Base-by-base conservation (phyloP, 164 flowering plant species). In the Annona cherimola region DNA sequence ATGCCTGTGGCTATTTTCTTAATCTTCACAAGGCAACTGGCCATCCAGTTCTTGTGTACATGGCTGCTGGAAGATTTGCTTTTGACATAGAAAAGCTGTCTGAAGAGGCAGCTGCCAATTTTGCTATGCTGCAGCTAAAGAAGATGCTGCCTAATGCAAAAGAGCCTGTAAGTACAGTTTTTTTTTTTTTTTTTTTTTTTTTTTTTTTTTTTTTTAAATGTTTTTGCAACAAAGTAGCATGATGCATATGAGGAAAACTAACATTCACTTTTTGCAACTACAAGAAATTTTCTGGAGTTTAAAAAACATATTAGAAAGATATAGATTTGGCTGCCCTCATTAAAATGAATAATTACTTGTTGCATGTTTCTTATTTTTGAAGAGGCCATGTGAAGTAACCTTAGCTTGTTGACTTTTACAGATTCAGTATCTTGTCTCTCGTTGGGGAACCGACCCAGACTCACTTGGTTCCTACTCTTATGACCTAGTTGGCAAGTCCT, bases 1-100 rank as follows among this genome's bases (percentile, higher is more conserved):
- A 89, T 78, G 82, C 81, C 2, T 94, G 98, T 83, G 93, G 96
- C 46, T 94, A 92, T 81, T 94, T 94, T 77, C 93, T 94, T 35
- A 94, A 94, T 81, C 92, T 94, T 70, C 96, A 94, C 87, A 94
- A 92, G 82, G 97, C 93, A 18, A 89, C 92, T 8, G 96, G 96
- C 18, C 83, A 94, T 74, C 97, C 96, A 35, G 88, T 92, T 35
- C 95, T 94, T 63, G 96, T 94, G 50, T 94, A 87, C 74, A 94
- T 94, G 98, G 90, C 91, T 57, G 93, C 97, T 71, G 97, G 98
- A 71, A 83, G 89, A 66, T 89, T 85, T 78, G 98, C 96, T 12
- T 77, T 78, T 76, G 92, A 90, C 79, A 89, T 94, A 54, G 97
- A 92, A 84, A 88, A 87, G 82, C 80, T 87, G 12, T 85, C 92